A percentile compares a stretch with the other conserved stretches of the same genome.
These are phyloP conservation scores for Arabis alpina DNA, from an alignment of 345 rosid genomes.

Conservation along the genomic window DNA sequence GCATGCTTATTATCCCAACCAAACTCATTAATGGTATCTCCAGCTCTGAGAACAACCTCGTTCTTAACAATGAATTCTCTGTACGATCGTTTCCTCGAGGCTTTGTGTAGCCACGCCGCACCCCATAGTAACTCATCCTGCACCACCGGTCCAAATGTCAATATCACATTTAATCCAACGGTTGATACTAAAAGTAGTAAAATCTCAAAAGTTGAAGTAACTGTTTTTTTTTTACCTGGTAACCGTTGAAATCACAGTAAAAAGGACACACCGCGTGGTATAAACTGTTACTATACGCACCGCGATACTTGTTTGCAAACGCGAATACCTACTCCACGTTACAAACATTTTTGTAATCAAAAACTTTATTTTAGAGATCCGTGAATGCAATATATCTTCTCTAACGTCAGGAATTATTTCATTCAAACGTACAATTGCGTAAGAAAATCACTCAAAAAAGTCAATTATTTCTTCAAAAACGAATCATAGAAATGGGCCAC, in stretches of 20 bases:
- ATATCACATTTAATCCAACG: slow-evolving; percentile 14
- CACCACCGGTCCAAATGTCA: slow-evolving; percentile 19
- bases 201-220: not conserved
- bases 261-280: slow-evolving; percentile 85
- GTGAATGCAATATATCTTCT: slow-evolving; percentile 31
- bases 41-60: slow-evolving; percentile 81
- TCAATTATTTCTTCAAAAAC: not conserved
- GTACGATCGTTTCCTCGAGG: slow-evolving; percentile 69
- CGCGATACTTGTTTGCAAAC: slow-evolving; percentile 86
- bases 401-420: slow-evolving; percentile 32
- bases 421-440: slow-evolving; percentile 39
- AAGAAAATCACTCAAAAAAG: slow-evolving; percentile 7
- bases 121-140: slow-evolving; percentile 98
- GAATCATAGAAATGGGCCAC: slow-evolving; percentile 35
- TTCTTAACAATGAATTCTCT: slow-evolving; percentile 82
- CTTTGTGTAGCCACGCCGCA: slow-evolving; percentile 95
- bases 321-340: slow-evolving; percentile 69
- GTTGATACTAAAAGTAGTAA: slow-evolving; percentile 24
- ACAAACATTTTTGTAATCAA: not conserved
- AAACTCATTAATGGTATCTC: slow-evolving; percentile 86
- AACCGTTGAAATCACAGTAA: slow-evolving; percentile 94
- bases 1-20: slow-evolving; percentile 99
- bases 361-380: slow-evolving; percentile 21
- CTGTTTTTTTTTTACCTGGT: slow-evolving; percentile 57
- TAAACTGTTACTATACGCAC: slow-evolving; percentile 80